These are phyloP conservation scores for Solanum neorickii DNA, from an alignment of 257 asterid genomes.

Conservation along the genomic window DNA sequence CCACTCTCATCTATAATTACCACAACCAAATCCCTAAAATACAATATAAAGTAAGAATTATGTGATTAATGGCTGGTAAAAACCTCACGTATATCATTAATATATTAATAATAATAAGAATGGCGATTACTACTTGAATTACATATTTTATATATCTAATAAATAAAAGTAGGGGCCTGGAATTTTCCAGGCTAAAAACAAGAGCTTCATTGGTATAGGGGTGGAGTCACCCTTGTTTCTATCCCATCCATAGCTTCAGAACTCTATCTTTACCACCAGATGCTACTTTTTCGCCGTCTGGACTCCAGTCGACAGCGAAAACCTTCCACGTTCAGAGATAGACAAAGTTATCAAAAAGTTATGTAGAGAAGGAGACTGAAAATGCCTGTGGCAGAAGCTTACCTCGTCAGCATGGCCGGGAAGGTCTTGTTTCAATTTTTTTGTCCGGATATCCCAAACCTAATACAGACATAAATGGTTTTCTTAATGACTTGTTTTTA, in stretches of 20 bases:
- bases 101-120: background rate
- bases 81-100: background rate
- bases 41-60: background rate
- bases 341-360: background rate
- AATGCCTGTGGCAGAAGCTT: background rate
- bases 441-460: constrained; percentile 91
- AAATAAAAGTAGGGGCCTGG: background rate
- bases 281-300: constrained; percentile 97
- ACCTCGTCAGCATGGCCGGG: constrained; percentile 99
- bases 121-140: background rate
- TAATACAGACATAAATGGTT: background rate
- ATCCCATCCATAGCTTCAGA: constrained; percentile 95
- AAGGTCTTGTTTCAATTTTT: constrained; percentile 89
- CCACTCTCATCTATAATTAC: background rate
- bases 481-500: background rate
- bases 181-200: background rate
- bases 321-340: constrained; percentile 31
- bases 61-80: background rate
- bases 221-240: background rate
- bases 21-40: background rate
- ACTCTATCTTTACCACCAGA: constrained; percentile 90
- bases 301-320: constrained; percentile 97
- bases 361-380: background rate
- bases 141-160: background rate
- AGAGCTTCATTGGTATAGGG: background rate